Conservation (phyloP, 352 stramenopile genomes). For the Globisporangium echinulatum region DNA sequence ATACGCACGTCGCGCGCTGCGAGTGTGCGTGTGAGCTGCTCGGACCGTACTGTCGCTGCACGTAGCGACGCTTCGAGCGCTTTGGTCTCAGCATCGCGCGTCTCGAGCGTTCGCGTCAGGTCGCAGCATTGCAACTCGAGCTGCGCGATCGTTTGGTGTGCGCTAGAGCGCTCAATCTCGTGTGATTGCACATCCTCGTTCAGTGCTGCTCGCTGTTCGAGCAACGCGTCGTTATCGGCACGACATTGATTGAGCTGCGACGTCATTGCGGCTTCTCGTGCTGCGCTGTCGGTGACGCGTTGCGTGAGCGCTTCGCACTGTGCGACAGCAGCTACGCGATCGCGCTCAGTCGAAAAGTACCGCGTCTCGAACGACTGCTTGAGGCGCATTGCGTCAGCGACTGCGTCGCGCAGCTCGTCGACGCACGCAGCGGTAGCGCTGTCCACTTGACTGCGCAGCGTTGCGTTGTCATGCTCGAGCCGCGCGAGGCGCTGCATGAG, state of each 20-base stretch:
- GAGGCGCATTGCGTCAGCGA: constrained; percentile 50
- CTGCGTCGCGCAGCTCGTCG: constrained; percentile 43
- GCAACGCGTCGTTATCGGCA: neutral
- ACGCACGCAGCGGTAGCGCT: constrained; percentile 47
- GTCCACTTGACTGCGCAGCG: constrained; percentile 43
- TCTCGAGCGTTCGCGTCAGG: neutral
- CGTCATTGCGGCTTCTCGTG: no score
- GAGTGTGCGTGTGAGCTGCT: neutral
- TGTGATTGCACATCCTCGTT: constrained; percentile 2
- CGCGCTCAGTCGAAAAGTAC: constrained; percentile 41
- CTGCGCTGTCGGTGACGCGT: neutral
- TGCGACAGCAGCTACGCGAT: neutral
- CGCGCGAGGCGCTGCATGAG: constrained; percentile 55
- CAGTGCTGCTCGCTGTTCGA: constrained; percentile 1
- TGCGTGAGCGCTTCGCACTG: neutral
- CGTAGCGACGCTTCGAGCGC: neutral
- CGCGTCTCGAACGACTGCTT: constrained; percentile 67
- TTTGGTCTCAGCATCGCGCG: neutral
- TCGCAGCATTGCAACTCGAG: neutral
- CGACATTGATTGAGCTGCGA: neutral
- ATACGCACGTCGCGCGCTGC: neutral
- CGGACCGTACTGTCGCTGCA: neutral
- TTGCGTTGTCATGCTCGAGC: constrained; percentile 52
- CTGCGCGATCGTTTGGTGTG: neutral
- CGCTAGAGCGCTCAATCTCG: neutral